Conservation (phyloP, 345 rosid genomes). For the Eucalyptus paniculata region DNA sequence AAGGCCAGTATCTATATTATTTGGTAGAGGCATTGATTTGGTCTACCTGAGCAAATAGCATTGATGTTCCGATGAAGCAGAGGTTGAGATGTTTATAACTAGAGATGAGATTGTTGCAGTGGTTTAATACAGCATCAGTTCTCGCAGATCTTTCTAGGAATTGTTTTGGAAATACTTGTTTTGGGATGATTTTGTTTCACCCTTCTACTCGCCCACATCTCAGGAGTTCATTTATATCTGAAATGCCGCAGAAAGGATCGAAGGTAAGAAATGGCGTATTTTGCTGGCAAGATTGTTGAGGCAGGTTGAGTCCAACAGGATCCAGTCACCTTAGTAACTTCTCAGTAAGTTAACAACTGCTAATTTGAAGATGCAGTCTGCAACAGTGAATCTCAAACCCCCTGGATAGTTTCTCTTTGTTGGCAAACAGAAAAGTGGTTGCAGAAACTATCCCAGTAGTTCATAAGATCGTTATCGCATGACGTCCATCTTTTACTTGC, state of each 20-base stretch:
- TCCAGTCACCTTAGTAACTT: not conserved
- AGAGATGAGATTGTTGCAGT: not conserved
- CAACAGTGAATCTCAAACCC: not conserved
- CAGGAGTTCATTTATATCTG: not conserved
- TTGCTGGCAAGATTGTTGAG: not conserved
- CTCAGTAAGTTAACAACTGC: not conserved
- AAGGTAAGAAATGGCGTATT: not conserved
- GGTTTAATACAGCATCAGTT: not conserved
- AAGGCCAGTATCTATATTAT: not conserved
- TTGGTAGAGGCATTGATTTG: not conserved
- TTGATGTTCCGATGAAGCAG: not conserved
- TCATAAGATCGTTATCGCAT: not conserved
- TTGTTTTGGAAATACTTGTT: not conserved
- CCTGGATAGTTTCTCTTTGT: not conserved
- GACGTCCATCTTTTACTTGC: not conserved
- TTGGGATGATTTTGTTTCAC: not conserved
- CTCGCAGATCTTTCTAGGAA: not conserved
- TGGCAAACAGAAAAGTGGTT: not conserved
- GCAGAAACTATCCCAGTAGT: not conserved
- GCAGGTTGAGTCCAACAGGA: not conserved
- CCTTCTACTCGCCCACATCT: not conserved
- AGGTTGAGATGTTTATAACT: not conserved
- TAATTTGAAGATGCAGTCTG: not conserved
- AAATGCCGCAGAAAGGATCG: not conserved
- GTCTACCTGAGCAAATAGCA: not conserved